Conservation (phyloP, 2,329 filamentous ascomycete genomes). For the Pseudohalonectria lignicola region DNA sequence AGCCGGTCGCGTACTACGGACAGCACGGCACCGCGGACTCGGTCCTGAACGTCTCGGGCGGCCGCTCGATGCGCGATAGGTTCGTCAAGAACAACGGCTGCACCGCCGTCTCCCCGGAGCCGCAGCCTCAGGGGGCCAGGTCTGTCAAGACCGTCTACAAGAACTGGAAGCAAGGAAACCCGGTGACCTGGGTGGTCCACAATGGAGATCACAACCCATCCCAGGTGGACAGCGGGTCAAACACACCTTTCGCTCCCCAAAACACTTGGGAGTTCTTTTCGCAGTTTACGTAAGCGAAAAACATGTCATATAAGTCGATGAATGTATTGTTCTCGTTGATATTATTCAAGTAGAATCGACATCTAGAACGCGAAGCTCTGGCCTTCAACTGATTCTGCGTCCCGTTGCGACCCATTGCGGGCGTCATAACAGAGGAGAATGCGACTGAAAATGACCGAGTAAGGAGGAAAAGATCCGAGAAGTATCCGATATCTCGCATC, state of each 20-base stretch:
- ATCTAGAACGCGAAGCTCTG: no score
- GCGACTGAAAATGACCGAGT: no score
- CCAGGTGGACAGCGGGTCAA: conserved; percentile 7
- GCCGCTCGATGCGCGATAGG: conserved; percentile 7
- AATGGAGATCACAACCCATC: conserved; percentile 11
- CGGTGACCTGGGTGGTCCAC: conserved; percentile 11
- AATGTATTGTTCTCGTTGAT: no score
- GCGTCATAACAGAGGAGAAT: no score
- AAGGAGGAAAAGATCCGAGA: no score
- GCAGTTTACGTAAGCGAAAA: no score
- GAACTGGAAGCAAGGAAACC: conserved; percentile 9
- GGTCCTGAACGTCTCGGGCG: conserved; percentile 7
- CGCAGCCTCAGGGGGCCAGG: conserved; percentile 3
- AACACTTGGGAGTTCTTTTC: conserved; percentile 12
- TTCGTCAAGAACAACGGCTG: conserved; percentile 11
- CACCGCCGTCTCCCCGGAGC: conserved; percentile 4
- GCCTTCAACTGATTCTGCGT: no score
- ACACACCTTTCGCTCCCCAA: conserved; percentile 8
- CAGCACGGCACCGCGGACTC: conserved; percentile 9
- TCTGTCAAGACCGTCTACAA: conserved; percentile 9
- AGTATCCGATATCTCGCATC: no score
- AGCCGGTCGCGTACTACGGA: conserved; percentile 8
- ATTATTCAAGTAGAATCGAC: no score
- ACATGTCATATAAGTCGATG: no score
- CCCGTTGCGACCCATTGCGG: no score